Evolutionary conservation across 805 yeast genomes (phyloP).

Genomic region (Lipomyces spencermartinsiae): DNA sequence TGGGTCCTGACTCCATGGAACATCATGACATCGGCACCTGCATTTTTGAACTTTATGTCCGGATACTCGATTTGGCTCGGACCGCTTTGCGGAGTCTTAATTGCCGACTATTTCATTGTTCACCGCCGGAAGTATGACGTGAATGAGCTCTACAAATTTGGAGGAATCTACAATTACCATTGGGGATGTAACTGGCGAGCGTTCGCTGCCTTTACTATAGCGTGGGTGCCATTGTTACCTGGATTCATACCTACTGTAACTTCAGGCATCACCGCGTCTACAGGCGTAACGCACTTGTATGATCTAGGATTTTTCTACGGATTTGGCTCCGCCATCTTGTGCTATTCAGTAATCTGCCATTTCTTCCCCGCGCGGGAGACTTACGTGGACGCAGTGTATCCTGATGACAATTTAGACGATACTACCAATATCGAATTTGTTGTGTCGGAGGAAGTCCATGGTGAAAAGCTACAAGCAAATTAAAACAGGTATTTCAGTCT

Average conservation of each 20-base stretch:
- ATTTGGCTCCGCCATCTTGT: too few species aligned
- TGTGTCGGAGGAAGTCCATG: too few species aligned
- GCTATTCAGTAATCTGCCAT: too few species aligned
- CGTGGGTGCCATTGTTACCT: slow-evolving; percentile 25
- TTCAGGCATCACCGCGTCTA: too few species aligned
- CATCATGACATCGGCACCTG: slow-evolving; percentile 67
- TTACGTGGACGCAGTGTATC: too few species aligned
- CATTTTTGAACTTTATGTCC: slow-evolving; percentile 76
- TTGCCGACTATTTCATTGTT: slow-evolving; percentile 48
- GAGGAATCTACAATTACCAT: slow-evolving; percentile 51
- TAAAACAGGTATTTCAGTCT: too few species aligned
- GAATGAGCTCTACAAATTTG: slow-evolving; percentile 60
- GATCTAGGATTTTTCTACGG: too few species aligned
- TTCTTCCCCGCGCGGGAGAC: too few species aligned
- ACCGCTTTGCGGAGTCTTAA: slow-evolving; percentile 77
- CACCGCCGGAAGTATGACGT: slow-evolving; percentile 73
- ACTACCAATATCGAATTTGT: too few species aligned
- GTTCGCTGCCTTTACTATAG: slow-evolving; percentile 48
- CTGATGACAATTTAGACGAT: too few species aligned
- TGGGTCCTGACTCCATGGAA: slow-evolving; percentile 83
- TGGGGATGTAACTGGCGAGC: slow-evolving; percentile 54
- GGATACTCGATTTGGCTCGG: slow-evolving; percentile 83
- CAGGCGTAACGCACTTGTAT: too few species aligned
- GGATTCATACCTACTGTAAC: slow-evolving; percentile 23
- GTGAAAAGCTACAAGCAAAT: too few species aligned